Evolutionary conservation across 345 rosid genomes (phyloP), one percentile per base, ranked within the genome.

Genomic region (Schrenkiella parvula): DNA sequence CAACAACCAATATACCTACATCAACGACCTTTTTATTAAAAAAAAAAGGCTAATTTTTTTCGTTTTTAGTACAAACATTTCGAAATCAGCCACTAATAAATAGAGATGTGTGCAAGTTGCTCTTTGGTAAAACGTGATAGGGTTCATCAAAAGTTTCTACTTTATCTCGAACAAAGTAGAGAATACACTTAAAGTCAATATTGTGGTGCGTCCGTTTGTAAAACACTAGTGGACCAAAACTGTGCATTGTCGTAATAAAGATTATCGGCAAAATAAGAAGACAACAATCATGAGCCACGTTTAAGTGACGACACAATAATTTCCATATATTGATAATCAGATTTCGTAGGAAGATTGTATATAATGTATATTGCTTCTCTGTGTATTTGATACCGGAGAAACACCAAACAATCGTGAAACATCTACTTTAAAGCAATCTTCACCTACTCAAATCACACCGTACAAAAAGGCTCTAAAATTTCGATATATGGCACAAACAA

Each of bases 131-230:
- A 61, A 50, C 68, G 42, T 71, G 75, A 71, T 31, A 51, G 7
- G 68, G 42, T 51, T 51, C 23, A 48, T 17, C 17, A 50, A 51
- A 70, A 59, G 67, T 70, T 26, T 39, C 9, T 68, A 48, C 68
- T 71, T 60, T 71, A 59, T 71, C 61, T 37, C 68, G 52, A 61
- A 48, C 60, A 60, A 50, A 71, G 75, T 38, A 71, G 31, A 9
- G 35, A 41, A 60, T 18, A 38, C 68, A 60, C 50, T 13, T 37
- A 28, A 61, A 60, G 68, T 61, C 74, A 48, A 70, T 18, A 10
- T 48, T 42, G 73, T 31, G 56, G 54, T 68, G 65, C 64, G 65
- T 68, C 44, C 47, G 21, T 32, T 32, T 0, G 31, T 44, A 17
- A 63, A 43, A 28, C 28, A 62, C 26, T 19, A 46, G 10, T 39